Percentiles rank a stretch among this genome's conserved stretches.
These are phyloP conservation scores for Scutellaria galericulata DNA, from an alignment of 257 asterid genomes.

Conservation along the genomic window DNA sequence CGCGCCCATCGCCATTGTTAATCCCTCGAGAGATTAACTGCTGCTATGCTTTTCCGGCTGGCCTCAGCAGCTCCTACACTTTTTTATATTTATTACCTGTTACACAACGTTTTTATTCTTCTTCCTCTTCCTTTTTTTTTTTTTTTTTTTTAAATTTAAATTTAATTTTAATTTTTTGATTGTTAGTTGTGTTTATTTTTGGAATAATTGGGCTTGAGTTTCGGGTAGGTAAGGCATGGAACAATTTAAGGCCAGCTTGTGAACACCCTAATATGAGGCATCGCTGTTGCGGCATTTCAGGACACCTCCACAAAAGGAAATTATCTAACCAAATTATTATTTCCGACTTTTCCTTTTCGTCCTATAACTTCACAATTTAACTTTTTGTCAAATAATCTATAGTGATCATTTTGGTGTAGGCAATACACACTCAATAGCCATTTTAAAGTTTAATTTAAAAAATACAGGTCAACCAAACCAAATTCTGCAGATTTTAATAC, in stretches of 20 bases:
- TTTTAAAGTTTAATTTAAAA: no score
- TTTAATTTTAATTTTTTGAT: neutral
- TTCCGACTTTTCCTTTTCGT: no score
- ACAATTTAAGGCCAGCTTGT: slow-evolving; percentile 25
- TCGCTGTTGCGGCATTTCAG: slow-evolving; percentile 28
- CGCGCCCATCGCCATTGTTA: slow-evolving; percentile 66
- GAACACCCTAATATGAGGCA: slow-evolving; percentile 2
- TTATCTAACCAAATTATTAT: neutral
- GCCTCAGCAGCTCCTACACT: neutral
- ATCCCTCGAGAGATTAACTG: slow-evolving; percentile 26
- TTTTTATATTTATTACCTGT: neutral
- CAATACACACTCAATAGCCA: no score
- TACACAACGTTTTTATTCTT: neutral
- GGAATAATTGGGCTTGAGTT: slow-evolving; percentile 29
- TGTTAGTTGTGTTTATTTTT: slow-evolving; percentile 29
- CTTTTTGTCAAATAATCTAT: no score
- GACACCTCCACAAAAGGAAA: neutral
- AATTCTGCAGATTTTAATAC: no score
- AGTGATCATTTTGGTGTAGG: no score
- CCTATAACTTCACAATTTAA: no score
- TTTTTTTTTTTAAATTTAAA: no score
- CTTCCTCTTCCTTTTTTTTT: no score
- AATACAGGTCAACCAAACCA: no score
- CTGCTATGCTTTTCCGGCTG: neutral
- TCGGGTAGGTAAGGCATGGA: slow-evolving; percentile 27